Conservation (phyloP, 2,329 filamentous ascomycete genomes). For the Venturia oleaginea region DNA sequence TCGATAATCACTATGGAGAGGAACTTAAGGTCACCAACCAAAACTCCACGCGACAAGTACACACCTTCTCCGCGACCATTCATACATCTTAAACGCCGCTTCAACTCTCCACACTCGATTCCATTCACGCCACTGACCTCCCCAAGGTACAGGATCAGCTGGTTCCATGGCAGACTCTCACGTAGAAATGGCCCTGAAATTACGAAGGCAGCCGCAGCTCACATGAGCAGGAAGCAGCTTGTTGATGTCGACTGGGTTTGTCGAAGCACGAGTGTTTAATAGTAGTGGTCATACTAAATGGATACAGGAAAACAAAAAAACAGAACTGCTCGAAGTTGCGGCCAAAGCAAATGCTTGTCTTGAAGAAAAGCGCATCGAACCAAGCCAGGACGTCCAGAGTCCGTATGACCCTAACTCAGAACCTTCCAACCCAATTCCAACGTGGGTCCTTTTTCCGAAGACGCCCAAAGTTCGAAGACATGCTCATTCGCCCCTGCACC, state of each 20-base stretch:
- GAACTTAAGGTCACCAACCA: neutral
- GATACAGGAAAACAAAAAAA: neutral
- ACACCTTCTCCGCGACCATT: neutral
- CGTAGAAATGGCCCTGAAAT: neutral
- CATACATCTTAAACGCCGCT: neutral
- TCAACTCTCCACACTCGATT: neutral
- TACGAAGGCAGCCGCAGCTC: neutral
- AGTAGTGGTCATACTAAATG: neutral
- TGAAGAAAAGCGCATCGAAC: neutral
- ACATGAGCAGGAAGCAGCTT: neutral
- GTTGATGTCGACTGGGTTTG: slow-evolving; percentile 2
- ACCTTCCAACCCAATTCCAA: neutral
- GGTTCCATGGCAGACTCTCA: neutral
- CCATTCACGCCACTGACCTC: neutral
- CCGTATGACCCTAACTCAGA: neutral
- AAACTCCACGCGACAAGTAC: neutral
- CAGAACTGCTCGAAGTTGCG: neutral
- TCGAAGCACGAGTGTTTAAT: neutral
- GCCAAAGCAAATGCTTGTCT: neutral
- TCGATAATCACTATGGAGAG: neutral
- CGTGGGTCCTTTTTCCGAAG: neutral
- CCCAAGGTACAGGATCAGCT: neutral
- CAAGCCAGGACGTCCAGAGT: neutral
- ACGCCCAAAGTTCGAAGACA: neutral
- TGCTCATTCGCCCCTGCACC: neutral